Percentiles rank a stretch among this genome's conserved stretches.
Conservation (phyloP, 306 rosid genomes). For the Biancaea sappan region DNA sequence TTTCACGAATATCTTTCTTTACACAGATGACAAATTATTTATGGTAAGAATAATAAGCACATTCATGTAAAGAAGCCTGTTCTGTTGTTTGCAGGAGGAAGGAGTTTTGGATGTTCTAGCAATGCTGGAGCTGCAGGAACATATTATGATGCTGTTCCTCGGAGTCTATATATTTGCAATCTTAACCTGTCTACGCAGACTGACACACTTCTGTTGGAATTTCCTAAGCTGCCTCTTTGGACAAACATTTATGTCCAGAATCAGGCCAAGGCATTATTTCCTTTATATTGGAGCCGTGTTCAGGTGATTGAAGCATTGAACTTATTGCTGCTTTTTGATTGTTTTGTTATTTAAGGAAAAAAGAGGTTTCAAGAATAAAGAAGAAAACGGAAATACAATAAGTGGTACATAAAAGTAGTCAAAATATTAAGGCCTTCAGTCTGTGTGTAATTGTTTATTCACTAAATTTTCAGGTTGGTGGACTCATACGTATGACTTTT, state of each 20-base stretch:
- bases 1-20: slow-evolving; percentile 12
- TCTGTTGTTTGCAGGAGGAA: slow-evolving; percentile 66
- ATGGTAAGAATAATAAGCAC: slow-evolving; percentile 16
- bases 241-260: slow-evolving; percentile 81
- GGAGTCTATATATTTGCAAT: slow-evolving; percentile 80
- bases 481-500: slow-evolving; percentile 73
- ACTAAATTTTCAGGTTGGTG: slow-evolving; percentile 71
- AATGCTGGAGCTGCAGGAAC: slow-evolving; percentile 97
- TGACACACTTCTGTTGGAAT: slow-evolving; percentile 86
- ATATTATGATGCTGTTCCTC: slow-evolving; percentile 92
- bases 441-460: background rate
- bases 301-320: slow-evolving; percentile 65
- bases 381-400: slow-evolving; percentile 1
- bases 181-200: slow-evolving; percentile 79
- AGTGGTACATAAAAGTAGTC: background rate
- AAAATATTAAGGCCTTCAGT: background rate
- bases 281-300: slow-evolving; percentile 95
- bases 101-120: slow-evolving; percentile 84
- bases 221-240: slow-evolving; percentile 95
- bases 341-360: background rate
- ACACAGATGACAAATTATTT: slow-evolving; percentile 21
- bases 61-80: slow-evolving; percentile 23
- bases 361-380: background rate
- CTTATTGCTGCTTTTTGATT: slow-evolving; percentile 19
- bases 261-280: slow-evolving; percentile 96